Evolutionary conservation across 2,329 filamentous ascomycete species (phyloP).

Genomic region (Phialophora macrospora): DNA sequence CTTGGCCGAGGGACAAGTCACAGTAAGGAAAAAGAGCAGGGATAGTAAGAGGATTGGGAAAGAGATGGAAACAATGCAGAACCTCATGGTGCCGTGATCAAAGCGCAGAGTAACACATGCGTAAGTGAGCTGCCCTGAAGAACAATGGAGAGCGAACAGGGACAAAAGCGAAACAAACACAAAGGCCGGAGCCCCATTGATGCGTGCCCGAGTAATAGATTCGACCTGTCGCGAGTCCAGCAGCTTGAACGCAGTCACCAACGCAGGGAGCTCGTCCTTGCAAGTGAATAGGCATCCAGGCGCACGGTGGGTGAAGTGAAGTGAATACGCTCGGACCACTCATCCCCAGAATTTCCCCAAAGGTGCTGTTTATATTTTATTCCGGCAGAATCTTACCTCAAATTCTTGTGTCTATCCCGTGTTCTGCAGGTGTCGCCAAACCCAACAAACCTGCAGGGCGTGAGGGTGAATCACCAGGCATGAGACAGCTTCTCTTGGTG

Average conservation of each 20-base stretch:
- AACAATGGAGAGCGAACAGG: not conserved
- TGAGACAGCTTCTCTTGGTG: constrained; percentile 20
- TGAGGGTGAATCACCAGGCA: constrained; percentile 19
- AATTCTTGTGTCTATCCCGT: constrained; percentile 24
- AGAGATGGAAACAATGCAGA: not conserved
- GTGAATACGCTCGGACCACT: not conserved
- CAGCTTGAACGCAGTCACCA: not conserved
- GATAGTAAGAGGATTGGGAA: not conserved
- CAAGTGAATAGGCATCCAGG: not conserved
- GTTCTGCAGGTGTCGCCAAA: constrained; percentile 8
- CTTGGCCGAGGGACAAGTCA: not conserved
- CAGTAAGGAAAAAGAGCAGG: not conserved
- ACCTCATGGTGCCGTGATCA: not conserved
- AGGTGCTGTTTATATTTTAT: constrained; percentile 2
- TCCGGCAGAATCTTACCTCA: constrained; percentile 3
- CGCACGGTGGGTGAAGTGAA: not conserved
- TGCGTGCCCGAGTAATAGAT: not conserved
- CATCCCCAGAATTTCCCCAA: not conserved
- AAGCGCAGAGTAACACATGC: not conserved
- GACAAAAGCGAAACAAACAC: not conserved
- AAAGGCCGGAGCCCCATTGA: not conserved
- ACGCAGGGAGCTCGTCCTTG: not conserved
- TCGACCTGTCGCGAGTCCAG: not conserved
- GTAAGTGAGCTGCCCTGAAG: not conserved
- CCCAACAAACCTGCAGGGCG: not conserved